Evolutionary conservation across 2,329 filamentous ascomycete species (phyloP).

Genomic region (Aspergillus pseudoviridinutans): DNA sequence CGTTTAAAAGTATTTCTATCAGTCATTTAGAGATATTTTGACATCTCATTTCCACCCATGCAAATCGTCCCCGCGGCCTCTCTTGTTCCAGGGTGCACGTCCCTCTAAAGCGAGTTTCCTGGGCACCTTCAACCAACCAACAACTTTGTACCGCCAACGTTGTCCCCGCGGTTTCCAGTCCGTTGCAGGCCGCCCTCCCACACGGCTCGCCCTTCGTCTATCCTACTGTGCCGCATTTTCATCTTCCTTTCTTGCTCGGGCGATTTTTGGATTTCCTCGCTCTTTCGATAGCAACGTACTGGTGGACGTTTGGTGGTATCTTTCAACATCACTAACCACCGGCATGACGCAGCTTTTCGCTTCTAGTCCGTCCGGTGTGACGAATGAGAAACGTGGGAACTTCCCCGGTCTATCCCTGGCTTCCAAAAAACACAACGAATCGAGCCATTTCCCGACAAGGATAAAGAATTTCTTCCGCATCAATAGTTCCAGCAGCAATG

Average conservation of each 20-base stretch:
- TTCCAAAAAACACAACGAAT: slow-evolving; percentile 43
- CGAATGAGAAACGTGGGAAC: slow-evolving; percentile 45
- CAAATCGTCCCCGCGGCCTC: slow-evolving; percentile 14
- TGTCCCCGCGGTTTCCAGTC: slow-evolving; percentile 1
- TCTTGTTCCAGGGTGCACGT: slow-evolving; percentile 23
- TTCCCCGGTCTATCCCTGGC: slow-evolving; percentile 44
- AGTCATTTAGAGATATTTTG: slow-evolving; percentile 10
- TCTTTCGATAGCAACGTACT: not conserved
- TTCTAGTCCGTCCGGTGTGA: slow-evolving; percentile 37
- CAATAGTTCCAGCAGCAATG: slow-evolving; percentile 51
- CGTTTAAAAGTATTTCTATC: slow-evolving; percentile 1
- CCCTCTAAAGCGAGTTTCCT: slow-evolving; percentile 15
- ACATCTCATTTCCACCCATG: slow-evolving; percentile 11
- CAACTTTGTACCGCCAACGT: slow-evolving; percentile 1
- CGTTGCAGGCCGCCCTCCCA: not conserved
- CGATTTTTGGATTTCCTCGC: not conserved
- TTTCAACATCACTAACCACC: slow-evolving; percentile 4
- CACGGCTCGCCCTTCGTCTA: not conserved
- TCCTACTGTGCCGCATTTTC: not conserved
- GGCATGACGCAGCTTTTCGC: slow-evolving; percentile 44
- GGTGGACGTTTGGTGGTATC: not conserved
- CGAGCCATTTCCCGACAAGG: slow-evolving; percentile 55
- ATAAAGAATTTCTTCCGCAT: slow-evolving; percentile 69
- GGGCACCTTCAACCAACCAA: slow-evolving; percentile 2
- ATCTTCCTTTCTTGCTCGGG: not conserved